Percentiles rank a stretch among this genome's conserved stretches.
These are phyloP conservation scores for Anacardium occidentale DNA, from an alignment of 345 rosid species.

Conservation along the genomic window DNA sequence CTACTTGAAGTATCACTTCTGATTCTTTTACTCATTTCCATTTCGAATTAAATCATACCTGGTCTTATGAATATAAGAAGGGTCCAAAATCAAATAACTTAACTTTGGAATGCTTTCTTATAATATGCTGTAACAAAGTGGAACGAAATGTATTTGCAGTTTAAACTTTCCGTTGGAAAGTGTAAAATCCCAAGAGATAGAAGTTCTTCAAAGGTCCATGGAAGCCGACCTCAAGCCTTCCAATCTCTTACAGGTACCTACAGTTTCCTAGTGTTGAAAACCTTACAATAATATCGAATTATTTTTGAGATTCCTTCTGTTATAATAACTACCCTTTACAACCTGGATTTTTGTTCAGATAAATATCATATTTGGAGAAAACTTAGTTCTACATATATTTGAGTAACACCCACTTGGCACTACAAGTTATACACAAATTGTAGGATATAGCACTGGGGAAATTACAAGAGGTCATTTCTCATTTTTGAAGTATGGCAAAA, in stretches of 20 bases:
- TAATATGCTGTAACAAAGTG: slow-evolving; percentile 1
- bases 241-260: slow-evolving; percentile 45
- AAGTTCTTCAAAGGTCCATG: slow-evolving; percentile 20
- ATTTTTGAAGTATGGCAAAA: too few species aligned
- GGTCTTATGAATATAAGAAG: not conserved
- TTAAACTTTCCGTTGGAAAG: slow-evolving; percentile 43
- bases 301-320: too few species aligned
- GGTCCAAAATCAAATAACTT: not conserved
- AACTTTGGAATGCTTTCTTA: not conserved
- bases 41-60: not conserved
- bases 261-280: not conserved
- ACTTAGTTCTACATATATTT: too few species aligned
- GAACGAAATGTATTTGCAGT: slow-evolving; percentile 34
- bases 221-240: slow-evolving; percentile 38
- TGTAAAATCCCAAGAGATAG: slow-evolving; percentile 34
- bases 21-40: not conserved
- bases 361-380: too few species aligned
- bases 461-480: too few species aligned
- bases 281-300: too few species aligned
- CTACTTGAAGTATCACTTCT: slow-evolving; percentile 50
- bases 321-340: too few species aligned
- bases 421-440: not conserved
- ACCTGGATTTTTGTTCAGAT: too few species aligned
- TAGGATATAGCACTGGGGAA: too few species aligned
- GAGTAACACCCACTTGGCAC: too few species aligned